Percentiles rank a stretch among this genome's conserved stretches.
Evolutionary conservation across 257 asterid genomes (phyloP).

Genomic region (Cruciata laevipes): DNA sequence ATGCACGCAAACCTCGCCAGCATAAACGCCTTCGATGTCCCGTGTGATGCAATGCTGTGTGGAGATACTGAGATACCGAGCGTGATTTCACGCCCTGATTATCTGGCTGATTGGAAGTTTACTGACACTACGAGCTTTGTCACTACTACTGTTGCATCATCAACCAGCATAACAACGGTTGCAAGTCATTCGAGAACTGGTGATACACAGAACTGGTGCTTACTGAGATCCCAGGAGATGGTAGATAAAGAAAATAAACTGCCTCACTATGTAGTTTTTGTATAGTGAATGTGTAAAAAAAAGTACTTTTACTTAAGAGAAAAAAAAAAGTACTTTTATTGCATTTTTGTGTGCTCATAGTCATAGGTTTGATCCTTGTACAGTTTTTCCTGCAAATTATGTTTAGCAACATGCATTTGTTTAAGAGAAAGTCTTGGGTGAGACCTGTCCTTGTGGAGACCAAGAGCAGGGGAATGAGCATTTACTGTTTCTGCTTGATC

Average conservation of each 20-base stretch:
- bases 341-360: no score
- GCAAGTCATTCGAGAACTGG: conserved; percentile 1
- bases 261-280: not conserved
- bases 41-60: conserved; percentile 22
- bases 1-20: conserved; percentile 24
- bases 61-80: conserved; percentile 14
- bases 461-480: no score
- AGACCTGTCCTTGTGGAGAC: no score
- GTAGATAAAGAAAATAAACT: no score
- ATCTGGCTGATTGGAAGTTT: conserved; percentile 22
- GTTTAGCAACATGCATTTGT: no score
- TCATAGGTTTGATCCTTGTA: no score
- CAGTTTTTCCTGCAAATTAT: no score
- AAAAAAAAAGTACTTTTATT: no score
- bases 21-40: conserved; percentile 22
- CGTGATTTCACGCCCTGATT: conserved; percentile 17
- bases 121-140: conserved; percentile 16
- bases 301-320: no score
- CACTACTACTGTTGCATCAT: conserved; percentile 1
- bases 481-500: no score
- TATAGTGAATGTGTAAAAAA: not conserved
- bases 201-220: not conserved
- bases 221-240: conserved; percentile 7
- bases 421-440: no score
- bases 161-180: not conserved